Base-by-base conservation (phyloP, 352 stramenopile species). In the Lagenidium giganteum region DNA sequence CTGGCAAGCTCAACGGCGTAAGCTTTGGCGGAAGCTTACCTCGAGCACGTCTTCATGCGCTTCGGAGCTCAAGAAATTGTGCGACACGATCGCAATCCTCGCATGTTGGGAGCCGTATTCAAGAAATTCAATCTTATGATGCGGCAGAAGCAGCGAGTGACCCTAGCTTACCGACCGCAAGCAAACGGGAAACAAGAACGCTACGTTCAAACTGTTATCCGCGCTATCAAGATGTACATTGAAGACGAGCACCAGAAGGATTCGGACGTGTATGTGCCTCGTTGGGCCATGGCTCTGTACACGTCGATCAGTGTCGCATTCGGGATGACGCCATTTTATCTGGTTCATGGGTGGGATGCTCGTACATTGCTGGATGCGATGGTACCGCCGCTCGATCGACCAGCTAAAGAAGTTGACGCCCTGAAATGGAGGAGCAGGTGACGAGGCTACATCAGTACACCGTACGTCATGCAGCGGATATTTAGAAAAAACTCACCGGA, bases 321-420 rank as follows among this genome's bases (percentile, higher is more conserved):
- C 2, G 1, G 24, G 1, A 41, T 60, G 9, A 51, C 44, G 0
- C 43, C 44, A 13, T 60, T 51, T 36, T 64, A 47, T 24, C 30
- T 64, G 1, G 28, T 64, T 0, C 44, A 64, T 17, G 48, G 54
- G 0, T 64, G 43, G 54, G 39, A 59, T 12, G 31, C 54, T 3
- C 17, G 28, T 4, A 33, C 34, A 5, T 54, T 47, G 4, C 13
- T 61, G 3, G 40, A 51, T 11, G 42, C 35, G 1, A 28, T 2
- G 8, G 22, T 49, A 1, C 24, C 54, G n/a, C 28, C 28, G 14
- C 14, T 32, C 9, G 28, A 32, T 32, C 28, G 14, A 14, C 9
- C 9, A 9, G 14, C 14, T 14, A 32, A 32, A 32, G 28, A 32
- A 32, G 14, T 32, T 9, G 28, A 32, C 28, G 28, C 28, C 9